Percentiles rank a stretch among this genome's conserved stretches.
Evolutionary conservation across 2,329 filamentous ascomycete species (phyloP).

Genomic region (Hypoxylon sp.): DNA sequence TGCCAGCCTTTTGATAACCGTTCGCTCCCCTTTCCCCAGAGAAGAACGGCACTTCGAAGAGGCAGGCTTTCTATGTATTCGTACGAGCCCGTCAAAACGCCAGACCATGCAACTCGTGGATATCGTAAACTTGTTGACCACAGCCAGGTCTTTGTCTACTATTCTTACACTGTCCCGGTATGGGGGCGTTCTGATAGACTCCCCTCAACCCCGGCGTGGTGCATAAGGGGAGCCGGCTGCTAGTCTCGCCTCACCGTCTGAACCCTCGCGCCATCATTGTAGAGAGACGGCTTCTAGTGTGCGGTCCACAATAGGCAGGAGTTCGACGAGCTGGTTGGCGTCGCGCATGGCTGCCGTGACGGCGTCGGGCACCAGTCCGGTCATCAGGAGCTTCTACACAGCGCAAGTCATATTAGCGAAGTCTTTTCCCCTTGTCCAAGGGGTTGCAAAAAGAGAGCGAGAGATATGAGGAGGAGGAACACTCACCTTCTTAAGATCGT

Average conservation of each 20-base stretch:
- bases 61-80: neutral
- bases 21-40: neutral
- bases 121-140: slow-evolving; percentile 16
- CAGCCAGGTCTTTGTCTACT: slow-evolving; percentile 5
- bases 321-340: slow-evolving; percentile 69
- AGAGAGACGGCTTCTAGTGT: slow-evolving; percentile 58
- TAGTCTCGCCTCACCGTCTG: neutral
- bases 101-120: slow-evolving; percentile 28
- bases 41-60: neutral
- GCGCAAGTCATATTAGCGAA: slow-evolving; percentile 2
- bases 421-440: neutral
- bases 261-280: slow-evolving; percentile 14
- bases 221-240: neutral
- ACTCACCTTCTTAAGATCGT: slow-evolving; percentile 74
- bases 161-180: slow-evolving; percentile 9
- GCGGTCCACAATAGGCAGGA: slow-evolving; percentile 69
- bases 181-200: neutral
- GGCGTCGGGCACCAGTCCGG: slow-evolving; percentile 62
- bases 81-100: slow-evolving; percentile 18
- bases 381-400: slow-evolving; percentile 49
- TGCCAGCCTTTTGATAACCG: neutral
- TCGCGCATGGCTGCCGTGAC: slow-evolving; percentile 75
- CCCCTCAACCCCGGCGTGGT: neutral
- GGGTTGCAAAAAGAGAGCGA: neutral
- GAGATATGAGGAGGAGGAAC: neutral